phyloP scores from a whole-genome alignment of 495 filamentous ascomycete species.

The Annulohypoxylon stygium region DNA sequence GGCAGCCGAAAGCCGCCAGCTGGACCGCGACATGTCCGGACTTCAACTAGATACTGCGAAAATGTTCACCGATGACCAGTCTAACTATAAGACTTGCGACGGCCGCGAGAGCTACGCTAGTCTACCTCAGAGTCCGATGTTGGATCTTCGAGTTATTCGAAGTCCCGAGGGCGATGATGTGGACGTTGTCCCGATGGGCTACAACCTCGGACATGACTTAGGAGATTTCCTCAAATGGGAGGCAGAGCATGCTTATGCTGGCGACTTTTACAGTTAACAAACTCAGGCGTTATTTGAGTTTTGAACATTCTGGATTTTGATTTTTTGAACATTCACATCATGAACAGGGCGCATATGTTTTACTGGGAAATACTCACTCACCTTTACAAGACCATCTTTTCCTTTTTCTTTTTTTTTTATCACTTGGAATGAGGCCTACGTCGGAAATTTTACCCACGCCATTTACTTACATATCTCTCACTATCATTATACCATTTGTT shows the following conservation, averaged over 20 bases:
- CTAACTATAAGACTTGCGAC: conserved; percentile 6
- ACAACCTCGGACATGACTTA: conserved; percentile 66
- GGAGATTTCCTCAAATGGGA: conserved; percentile 66
- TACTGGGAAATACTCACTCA: not conserved
- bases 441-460: conserved; percentile 16
- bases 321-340: conserved; percentile 13
- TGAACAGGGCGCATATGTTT: not conserved
- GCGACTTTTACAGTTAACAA: conserved; percentile 42
- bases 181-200: conserved; percentile 65
- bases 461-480: conserved; percentile 10
- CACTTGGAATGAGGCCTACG: conserved; percentile 19
- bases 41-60: conserved; percentile 34
- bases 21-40: conserved; percentile 36
- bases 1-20: conserved; percentile 26
- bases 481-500: conserved; percentile 43
- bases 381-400: not conserved
- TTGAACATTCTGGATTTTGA: not conserved
- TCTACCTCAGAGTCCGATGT: conserved; percentile 65
- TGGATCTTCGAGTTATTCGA: conserved; percentile 58
- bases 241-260: conserved; percentile 56
- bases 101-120: conserved; percentile 55
- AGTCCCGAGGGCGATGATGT: conserved; percentile 57
- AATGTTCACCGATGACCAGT: conserved; percentile 33
- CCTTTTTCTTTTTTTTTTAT: not conserved
- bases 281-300: conserved; percentile 25